Percentiles rank a stretch among this genome's conserved stretches.
Evolutionary conservation across 2,329 filamentous ascomycete genomes (phyloP).

Genomic region (Aspergillus sojae): DNA sequence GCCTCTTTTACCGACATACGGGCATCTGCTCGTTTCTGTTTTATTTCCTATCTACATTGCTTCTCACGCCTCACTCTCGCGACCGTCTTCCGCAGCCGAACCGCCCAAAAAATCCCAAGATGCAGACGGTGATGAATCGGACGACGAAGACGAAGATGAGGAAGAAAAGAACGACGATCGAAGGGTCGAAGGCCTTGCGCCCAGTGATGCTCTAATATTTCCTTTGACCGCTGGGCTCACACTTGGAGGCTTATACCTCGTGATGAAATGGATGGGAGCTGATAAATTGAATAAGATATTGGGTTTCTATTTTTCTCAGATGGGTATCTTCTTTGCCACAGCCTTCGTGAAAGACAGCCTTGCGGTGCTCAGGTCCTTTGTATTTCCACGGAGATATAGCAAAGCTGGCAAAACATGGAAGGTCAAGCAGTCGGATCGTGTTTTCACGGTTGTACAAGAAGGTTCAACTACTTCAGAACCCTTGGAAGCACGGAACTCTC

Average conservation of each 20-base stretch:
- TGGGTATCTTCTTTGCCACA: constrained; percentile 76
- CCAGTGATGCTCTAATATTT: constrained; percentile 81
- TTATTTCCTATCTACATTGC: constrained; percentile 82
- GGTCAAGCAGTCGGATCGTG: constrained; percentile 33
- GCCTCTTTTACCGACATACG: constrained; percentile 58
- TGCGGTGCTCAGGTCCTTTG: constrained; percentile 63
- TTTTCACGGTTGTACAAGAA: constrained; percentile 28
- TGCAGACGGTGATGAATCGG: constrained; percentile 26
- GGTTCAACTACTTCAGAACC: constrained; percentile 9
- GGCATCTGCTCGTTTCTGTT: constrained; percentile 68
- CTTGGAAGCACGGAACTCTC: constrained; percentile 42
- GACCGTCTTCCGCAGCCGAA: constrained; percentile 76
- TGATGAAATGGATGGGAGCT: constrained; percentile 86
- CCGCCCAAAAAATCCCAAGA: constrained; percentile 55
- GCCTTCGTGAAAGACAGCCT: constrained; percentile 74
- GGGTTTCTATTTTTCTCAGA: constrained; percentile 77
- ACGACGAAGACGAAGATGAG: constrained; percentile 51
- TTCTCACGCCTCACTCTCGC: constrained; percentile 79
- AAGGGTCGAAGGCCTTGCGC: constrained; percentile 68
- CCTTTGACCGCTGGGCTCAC: constrained; percentile 75
- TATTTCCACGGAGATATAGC: constrained; percentile 74
- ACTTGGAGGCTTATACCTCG: constrained; percentile 77
- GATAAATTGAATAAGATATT: constrained; percentile 79
- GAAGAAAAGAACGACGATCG: constrained; percentile 58
- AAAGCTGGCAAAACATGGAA: constrained; percentile 54